Evolutionary conservation across 1,284 basidiomycete species (phyloP), one percentile per base, ranked within the genome.

Genomic region (Pseudozyma thailandica): DNA sequence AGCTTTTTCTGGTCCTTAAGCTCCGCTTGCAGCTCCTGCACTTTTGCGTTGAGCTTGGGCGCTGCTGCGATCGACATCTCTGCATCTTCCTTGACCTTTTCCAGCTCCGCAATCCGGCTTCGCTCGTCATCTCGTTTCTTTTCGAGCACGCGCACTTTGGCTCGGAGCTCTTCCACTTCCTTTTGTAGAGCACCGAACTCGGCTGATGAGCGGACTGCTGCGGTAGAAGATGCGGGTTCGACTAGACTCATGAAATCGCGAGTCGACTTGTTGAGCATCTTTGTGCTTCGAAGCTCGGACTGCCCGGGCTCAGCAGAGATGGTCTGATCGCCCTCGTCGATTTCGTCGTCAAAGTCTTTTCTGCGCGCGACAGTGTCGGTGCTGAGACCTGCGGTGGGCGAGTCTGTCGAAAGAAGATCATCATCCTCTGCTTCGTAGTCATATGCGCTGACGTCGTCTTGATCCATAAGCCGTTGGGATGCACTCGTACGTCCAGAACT

Each of bases 111-210:
- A 26, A 97, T 87, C 62, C 89, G 89, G 18, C 90, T 89, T 0
- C 91, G 87, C 78, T 97, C 95, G 66, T 97, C 94, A 1, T 89
- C 88, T 15, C 92, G 89, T 77, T 92, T 90, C 18, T 88, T 88
- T 84, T 98, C 95, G 21, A 96, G 85, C 4, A 95, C 88, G 28
- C 92, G 88, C 20, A 92, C 86, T 83, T 92, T 93, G 49, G 90
- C 90, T 37, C 90, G 89, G 46, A 94, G 85, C 82, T 95, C 93
- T 83, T 84, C 83, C 49, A 74, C 48, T 49, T 78, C 76, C 30
- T 69, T 64, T 26, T 71, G 72, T 8, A 79, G 41, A 26, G 69
- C 70, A 16, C 52, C 63, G 5, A 68, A 69, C 9, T 73, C 75
- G 21, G 70, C 60, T 2, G 64, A 63, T 16, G 56, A 55, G 2